These are phyloP conservation scores for Neonothopanus nambi DNA, from an alignment of 1,284 basidiomycete genomes.

Conservation along the genomic window DNA sequence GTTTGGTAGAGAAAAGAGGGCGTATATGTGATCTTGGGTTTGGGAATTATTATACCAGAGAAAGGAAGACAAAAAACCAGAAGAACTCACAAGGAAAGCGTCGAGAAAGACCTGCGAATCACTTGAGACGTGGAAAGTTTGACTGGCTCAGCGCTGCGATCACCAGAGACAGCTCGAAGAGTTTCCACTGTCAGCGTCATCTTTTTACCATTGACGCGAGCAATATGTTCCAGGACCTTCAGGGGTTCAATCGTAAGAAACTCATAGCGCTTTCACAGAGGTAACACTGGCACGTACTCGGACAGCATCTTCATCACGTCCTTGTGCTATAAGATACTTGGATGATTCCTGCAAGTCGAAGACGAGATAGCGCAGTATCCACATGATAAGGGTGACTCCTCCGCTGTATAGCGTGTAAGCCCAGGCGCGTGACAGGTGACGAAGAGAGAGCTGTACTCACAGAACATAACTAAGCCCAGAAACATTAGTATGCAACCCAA, in stretches of 20 bases:
- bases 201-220: constrained; percentile 49
- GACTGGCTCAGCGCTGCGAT: constrained; percentile 14
- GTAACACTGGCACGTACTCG: constrained; percentile 29
- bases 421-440: constrained; percentile 15
- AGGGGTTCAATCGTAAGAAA: background rate
- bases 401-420: constrained; percentile 34
- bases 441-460: constrained; percentile 27
- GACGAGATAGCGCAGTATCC: constrained; percentile 43
- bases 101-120: constrained; percentile 39
- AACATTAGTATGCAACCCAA: constrained; percentile 22
- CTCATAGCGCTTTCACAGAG: constrained; percentile 25
- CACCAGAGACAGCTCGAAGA: constrained; percentile 36
- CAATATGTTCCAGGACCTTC: constrained; percentile 49
- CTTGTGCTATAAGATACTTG: constrained; percentile 58
- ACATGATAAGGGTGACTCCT: constrained; percentile 46
- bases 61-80: background rate
- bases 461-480: constrained; percentile 35
- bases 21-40: constrained; percentile 38
- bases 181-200: constrained; percentile 47
- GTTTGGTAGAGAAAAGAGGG: constrained; percentile 51
- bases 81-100: constrained; percentile 33
- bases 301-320: constrained; percentile 57
- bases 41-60: background rate
- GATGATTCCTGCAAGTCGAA: constrained; percentile 60
- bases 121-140: constrained; percentile 28